Evolutionary conservation across 495 filamentous ascomycete species (phyloP).

Genomic region (Emericellopsis terricola): DNA sequence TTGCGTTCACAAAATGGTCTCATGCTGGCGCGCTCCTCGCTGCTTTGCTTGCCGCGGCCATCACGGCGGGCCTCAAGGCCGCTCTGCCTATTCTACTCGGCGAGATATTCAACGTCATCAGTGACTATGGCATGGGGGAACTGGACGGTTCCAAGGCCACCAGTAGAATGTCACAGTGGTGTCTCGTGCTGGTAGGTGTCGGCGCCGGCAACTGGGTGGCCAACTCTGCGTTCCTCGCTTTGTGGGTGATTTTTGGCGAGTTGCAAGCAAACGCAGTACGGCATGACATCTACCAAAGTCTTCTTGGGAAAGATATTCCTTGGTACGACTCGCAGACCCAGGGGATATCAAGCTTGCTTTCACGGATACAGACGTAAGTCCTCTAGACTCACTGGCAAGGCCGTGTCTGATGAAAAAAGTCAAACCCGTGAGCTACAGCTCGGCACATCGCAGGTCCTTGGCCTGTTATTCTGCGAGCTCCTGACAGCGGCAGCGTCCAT

Average conservation of each 20-base stretch:
- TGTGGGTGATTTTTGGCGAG: constrained; percentile 66
- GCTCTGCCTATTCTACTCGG: constrained; percentile 56
- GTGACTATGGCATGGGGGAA: constrained; percentile 40
- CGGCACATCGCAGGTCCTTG: constrained; percentile 62
- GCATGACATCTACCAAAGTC: constrained; percentile 40
- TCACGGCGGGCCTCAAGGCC: constrained; percentile 45
- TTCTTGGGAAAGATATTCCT: constrained; percentile 53
- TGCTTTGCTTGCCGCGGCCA: constrained; percentile 33
- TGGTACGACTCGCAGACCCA: constrained; percentile 69
- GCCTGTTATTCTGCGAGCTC: constrained; percentile 42
- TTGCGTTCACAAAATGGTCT: constrained; percentile 48
- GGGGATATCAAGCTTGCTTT: constrained; percentile 55
- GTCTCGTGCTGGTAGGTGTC: constrained; percentile 37
- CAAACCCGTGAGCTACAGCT: constrained; percentile 69
- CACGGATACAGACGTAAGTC: constrained; percentile 57
- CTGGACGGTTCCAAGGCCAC: constrained; percentile 27
- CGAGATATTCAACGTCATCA: constrained; percentile 53
- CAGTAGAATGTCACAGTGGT: constrained; percentile 36
- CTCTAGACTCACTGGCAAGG: not conserved
- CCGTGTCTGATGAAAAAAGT: constrained; percentile 23
- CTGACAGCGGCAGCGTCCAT: constrained; percentile 45
- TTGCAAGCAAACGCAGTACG: constrained; percentile 53
- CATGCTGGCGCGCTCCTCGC: constrained; percentile 35
- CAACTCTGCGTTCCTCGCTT: constrained; percentile 41
- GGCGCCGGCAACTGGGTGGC: constrained; percentile 46